Percentiles rank a stretch among this genome's conserved stretches.
Conservation (phyloP, 495 filamentous ascomycete species). For the Xylona heveae region DNA sequence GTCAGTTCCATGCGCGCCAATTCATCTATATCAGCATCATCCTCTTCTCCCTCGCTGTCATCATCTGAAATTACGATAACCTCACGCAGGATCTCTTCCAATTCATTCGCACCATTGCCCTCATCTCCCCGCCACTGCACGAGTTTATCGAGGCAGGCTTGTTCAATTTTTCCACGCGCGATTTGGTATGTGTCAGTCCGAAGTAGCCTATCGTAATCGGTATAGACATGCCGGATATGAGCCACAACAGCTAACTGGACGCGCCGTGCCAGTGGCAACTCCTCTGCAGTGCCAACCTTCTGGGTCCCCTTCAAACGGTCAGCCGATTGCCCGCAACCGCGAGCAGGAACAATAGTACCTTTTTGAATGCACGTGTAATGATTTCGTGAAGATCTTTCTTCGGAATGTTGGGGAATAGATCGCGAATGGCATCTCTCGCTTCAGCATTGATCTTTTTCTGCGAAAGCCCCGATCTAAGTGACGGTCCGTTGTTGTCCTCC, state of each 20-base stretch:
- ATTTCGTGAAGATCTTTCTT: conserved; percentile 55
- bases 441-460: conserved; percentile 51
- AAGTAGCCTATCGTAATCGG: conserved; percentile 64
- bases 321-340: conserved; percentile 2
- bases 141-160: conserved; percentile 45
- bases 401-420: conserved; percentile 77
- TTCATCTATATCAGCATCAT: not conserved
- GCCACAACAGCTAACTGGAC: conserved; percentile 69
- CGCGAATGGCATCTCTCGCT: conserved; percentile 49
- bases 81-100: conserved; percentile 64
- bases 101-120: conserved; percentile 48
- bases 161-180: conserved; percentile 49
- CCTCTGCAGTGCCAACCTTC: conserved; percentile 46
- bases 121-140: conserved; percentile 79
- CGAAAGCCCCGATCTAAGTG: conserved; percentile 8
- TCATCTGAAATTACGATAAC: conserved; percentile 68
- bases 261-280: conserved; percentile 46
- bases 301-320: conserved; percentile 21
- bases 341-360: too few species aligned
- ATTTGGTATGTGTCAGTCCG: conserved; percentile 39
- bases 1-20: not conserved
- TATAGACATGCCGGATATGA: conserved; percentile 72
- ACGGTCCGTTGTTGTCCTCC: conserved; percentile 9
- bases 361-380: conserved; percentile 62
- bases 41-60: conserved; percentile 39